Evolutionary conservation across 2,329 filamentous ascomycete genomes (phyloP).

Genomic region (Fusarium liriodendri): DNA sequence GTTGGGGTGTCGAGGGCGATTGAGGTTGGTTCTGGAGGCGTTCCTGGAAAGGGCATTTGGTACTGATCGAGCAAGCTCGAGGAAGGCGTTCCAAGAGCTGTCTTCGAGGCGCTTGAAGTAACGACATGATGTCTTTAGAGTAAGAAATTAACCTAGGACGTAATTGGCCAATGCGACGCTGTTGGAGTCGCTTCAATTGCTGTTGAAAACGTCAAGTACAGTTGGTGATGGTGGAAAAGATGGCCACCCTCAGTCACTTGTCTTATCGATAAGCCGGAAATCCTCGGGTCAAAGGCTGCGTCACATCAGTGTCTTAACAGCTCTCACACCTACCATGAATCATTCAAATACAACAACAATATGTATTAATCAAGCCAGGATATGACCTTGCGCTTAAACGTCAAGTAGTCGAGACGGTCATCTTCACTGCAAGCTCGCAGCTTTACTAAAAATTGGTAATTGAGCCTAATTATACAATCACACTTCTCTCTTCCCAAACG

Average conservation of each 20-base stretch:
- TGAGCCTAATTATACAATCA: constrained; percentile 35
- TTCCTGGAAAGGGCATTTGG: constrained; percentile 3
- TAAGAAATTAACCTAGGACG: neutral
- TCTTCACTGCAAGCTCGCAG: neutral
- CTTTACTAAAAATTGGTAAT: constrained; percentile 2
- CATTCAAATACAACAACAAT: neutral
- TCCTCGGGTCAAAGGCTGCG: neutral
- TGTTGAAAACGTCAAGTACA: neutral
- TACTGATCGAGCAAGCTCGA: neutral
- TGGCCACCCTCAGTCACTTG: neutral
- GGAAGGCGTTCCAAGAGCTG: neutral
- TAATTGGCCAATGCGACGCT: neutral
- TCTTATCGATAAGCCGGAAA: constrained; percentile 36
- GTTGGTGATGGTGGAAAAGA: constrained; percentile 6
- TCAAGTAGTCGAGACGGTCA: neutral
- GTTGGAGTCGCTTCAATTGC: neutral
- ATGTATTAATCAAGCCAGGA: neutral
- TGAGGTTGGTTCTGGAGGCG: neutral
- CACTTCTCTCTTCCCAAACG: constrained; percentile 29
- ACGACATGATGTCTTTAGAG: constrained; percentile 5
- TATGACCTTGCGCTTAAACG: neutral
- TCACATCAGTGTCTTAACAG: too few species aligned
- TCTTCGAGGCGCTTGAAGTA: neutral
- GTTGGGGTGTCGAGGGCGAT: neutral
- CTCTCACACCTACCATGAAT: neutral